phyloP scores from a whole-genome alignment of 2,329 filamentous ascomycete species.

The Chrysoporthe cubensis region DNA sequence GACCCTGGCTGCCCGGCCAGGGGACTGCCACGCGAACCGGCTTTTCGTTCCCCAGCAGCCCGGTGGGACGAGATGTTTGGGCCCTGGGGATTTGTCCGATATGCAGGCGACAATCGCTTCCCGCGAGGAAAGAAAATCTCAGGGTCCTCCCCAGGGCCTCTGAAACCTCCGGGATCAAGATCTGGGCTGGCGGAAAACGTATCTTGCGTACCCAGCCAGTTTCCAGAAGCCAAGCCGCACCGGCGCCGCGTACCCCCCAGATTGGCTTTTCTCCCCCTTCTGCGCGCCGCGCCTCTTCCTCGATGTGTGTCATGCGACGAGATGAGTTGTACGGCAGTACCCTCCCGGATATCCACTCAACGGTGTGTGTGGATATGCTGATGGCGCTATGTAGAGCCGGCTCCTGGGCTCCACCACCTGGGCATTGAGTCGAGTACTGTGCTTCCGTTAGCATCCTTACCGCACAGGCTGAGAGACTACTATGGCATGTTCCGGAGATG shows the following conservation, averaged over 20 bases:
- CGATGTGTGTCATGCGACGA: neutral
- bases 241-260: neutral
- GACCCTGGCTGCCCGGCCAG: neutral
- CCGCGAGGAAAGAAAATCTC: neutral
- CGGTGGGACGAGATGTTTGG: constrained; percentile 7
- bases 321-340: constrained; percentile 4
- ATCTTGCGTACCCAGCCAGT: neutral
- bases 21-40: constrained; percentile 22
- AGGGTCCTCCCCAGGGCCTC: constrained; percentile 1
- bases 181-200: neutral
- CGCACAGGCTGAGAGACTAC: neutral
- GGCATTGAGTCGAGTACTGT: neutral
- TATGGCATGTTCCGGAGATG: neutral
- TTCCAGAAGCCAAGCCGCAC: neutral
- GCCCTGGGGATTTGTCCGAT: neutral
- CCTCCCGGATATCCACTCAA: neutral
- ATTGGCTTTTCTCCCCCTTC: neutral
- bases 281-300: neutral
- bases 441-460: too few species aligned
- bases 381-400: neutral
- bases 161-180: neutral
- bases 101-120: constrained; percentile 2
- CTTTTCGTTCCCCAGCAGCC: constrained; percentile 2
- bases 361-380: neutral
- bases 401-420: neutral